Conservation (phyloP, 2,329 filamentous ascomycete genomes). For the Pleoardoris graminearum region DNA sequence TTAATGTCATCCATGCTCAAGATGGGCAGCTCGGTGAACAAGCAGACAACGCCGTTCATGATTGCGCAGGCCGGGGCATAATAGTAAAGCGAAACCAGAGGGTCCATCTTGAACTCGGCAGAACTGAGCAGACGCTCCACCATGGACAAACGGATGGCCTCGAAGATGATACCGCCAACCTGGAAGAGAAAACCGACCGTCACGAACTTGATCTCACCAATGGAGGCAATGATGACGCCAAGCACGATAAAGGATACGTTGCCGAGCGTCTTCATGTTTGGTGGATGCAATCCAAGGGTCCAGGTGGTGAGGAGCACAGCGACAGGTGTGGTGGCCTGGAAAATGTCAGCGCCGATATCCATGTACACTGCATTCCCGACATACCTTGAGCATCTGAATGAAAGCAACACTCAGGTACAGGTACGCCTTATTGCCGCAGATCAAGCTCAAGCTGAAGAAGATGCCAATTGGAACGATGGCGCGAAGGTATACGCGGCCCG, state of each 20-base stretch:
- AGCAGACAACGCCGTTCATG: slow-evolving; percentile 76
- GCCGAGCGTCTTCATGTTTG: slow-evolving; percentile 82
- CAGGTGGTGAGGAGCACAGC: slow-evolving; percentile 89
- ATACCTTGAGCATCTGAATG: slow-evolving; percentile 98
- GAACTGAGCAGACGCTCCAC: slow-evolving; percentile 81
- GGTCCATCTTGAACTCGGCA: slow-evolving; percentile 89
- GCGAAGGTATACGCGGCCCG: slow-evolving; percentile 85
- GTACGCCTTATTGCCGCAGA: slow-evolving; percentile 95
- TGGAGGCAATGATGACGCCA: slow-evolving; percentile 90
- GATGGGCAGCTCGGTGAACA: slow-evolving; percentile 73
- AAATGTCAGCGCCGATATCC: slow-evolving; percentile 15
- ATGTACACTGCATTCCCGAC: slow-evolving; percentile 9
- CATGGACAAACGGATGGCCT: slow-evolving; percentile 81
- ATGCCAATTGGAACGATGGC: slow-evolving; percentile 93
- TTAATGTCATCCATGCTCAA: slow-evolving; percentile 72
- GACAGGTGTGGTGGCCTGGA: slow-evolving; percentile 87
- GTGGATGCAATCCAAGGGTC: slow-evolving; percentile 80
- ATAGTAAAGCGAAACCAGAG: slow-evolving; percentile 86
- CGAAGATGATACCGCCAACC: slow-evolving; percentile 76
- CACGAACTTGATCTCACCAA: slow-evolving; percentile 94
- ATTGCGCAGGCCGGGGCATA: slow-evolving; percentile 81
- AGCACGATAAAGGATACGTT: slow-evolving; percentile 95
- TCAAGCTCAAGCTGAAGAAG: slow-evolving; percentile 94
- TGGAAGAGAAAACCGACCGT: slow-evolving; percentile 79
- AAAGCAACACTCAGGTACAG: slow-evolving; percentile 94